Evolutionary conservation across 1,284 basidiomycete species (phyloP).

Genomic region (Meira miltonrushii): DNA sequence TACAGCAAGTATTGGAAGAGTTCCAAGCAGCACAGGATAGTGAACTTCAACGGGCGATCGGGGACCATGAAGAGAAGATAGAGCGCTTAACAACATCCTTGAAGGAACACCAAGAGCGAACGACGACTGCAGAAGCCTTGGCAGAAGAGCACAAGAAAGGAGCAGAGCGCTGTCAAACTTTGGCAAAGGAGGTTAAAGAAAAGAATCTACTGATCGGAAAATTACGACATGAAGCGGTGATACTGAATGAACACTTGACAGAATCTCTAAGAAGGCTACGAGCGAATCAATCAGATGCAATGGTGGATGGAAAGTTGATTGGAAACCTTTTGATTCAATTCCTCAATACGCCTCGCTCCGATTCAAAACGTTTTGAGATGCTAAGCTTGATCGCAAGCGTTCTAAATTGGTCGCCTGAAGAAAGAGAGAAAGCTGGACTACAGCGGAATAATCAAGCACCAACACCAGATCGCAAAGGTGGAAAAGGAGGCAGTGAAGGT

Average conservation of each 20-base stretch:
- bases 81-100: conserved; percentile 67
- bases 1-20: conserved; percentile 88
- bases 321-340: conserved; percentile 93
- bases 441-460: conserved; percentile 55
- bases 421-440: conserved; percentile 83
- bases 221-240: conserved; percentile 70
- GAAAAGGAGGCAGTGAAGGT: conserved; percentile 1
- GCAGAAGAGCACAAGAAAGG: conserved; percentile 63
- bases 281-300: conserved; percentile 63
- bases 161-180: conserved; percentile 62
- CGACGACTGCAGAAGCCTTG: conserved; percentile 73
- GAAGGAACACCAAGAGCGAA: conserved; percentile 77
- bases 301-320: conserved; percentile 63
- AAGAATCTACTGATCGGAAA: conserved; percentile 87
- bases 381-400: conserved; percentile 79
- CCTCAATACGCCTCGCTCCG: conserved; percentile 79
- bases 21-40: conserved; percentile 77
- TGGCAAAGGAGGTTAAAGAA: conserved; percentile 88
- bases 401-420: conserved; percentile 80
- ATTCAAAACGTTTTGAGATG: conserved; percentile 96
- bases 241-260: conserved; percentile 94
- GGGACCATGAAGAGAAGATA: conserved; percentile 73
- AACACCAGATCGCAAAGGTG: not conserved
- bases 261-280: conserved; percentile 90
- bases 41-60: conserved; percentile 66